phyloP scores from a whole-genome alignment of 1,139 yeast species.

The Arxiozyma heterogenica region DNA sequence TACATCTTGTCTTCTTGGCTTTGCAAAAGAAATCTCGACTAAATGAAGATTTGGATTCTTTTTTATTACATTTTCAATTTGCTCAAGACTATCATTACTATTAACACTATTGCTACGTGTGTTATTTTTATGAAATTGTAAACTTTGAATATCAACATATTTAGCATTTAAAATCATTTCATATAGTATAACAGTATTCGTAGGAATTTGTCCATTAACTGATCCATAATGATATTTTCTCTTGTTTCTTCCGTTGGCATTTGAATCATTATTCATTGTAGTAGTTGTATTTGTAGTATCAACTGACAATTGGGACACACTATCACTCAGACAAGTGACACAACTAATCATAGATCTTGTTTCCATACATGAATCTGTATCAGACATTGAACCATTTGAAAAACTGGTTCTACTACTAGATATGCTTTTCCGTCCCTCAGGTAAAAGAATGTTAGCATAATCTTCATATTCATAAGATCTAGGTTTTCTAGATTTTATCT shows the following conservation, averaged over 20 bases:
- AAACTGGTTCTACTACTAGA: constrained; percentile 15
- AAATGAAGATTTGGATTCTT: constrained; percentile 8
- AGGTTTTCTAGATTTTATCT: constrained; percentile 13
- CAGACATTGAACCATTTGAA: constrained; percentile 11
- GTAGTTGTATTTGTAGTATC: constrained; percentile 1
- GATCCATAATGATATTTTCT: constrained; percentile 8
- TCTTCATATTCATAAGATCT: constrained; percentile 8
- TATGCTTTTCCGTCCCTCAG: constrained; percentile 8
- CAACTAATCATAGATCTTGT: constrained; percentile 29
- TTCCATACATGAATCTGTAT: constrained; percentile 19
- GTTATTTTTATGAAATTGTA: not conserved
- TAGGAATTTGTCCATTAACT: constrained; percentile 20
- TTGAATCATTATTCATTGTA: constrained; percentile 1
- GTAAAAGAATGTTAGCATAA: constrained; percentile 4
- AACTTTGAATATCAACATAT: constrained; percentile 8
- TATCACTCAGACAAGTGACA: constrained; percentile 29
- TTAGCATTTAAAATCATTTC: constrained; percentile 26
- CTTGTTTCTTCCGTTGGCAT: constrained; percentile 5
- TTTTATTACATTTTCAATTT: constrained; percentile 1
- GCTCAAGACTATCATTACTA: not conserved
- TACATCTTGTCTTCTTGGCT: constrained; percentile 28
- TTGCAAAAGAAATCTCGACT: constrained; percentile 28
- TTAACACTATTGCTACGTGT: not conserved
- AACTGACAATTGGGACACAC: constrained; percentile 4
- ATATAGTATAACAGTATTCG: constrained; percentile 28